Evolutionary conservation across 495 filamentous ascomycete species (phyloP).

Genomic region (Penicillium fimorum): DNA sequence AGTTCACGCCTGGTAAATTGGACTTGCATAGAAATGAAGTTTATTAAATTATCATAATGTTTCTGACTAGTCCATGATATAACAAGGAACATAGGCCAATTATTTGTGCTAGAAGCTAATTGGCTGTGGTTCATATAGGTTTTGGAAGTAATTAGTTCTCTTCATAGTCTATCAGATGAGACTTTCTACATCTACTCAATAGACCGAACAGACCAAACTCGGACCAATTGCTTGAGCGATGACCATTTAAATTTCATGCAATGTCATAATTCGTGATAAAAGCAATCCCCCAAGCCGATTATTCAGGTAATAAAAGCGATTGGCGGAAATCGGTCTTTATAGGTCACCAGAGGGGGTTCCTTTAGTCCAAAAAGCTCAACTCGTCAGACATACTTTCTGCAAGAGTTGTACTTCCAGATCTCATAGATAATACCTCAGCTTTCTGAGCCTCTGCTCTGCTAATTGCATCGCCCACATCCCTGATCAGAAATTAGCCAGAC

Average conservation of each 20-base stretch:
- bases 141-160: not conserved
- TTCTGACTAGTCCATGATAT: not conserved
- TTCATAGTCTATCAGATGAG: not conserved
- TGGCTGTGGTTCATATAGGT: not conserved
- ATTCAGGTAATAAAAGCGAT: not conserved
- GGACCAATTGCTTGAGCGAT: not conserved
- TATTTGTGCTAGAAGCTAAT: not conserved
- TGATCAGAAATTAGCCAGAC: constrained; percentile 22
- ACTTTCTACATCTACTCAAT: not conserved
- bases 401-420: not conserved
- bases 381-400: constrained; percentile 1
- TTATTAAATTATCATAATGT: not conserved
- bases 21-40: not conserved
- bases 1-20: not conserved
- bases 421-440: not conserved
- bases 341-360: not conserved
- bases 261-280: not conserved
- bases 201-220: not conserved
- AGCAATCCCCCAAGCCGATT: not conserved
- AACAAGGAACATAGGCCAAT: not conserved
- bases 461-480: constrained; percentile 47
- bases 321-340: no score
- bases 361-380: constrained; percentile 45
- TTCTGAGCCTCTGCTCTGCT: constrained; percentile 15
- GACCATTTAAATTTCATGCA: not conserved